A percentile compares a stretch with the other conserved stretches of the same genome.
phyloP scores from a whole-genome alignment of 306 rosid genomes.

The Coriaria nepalensis region DNA sequence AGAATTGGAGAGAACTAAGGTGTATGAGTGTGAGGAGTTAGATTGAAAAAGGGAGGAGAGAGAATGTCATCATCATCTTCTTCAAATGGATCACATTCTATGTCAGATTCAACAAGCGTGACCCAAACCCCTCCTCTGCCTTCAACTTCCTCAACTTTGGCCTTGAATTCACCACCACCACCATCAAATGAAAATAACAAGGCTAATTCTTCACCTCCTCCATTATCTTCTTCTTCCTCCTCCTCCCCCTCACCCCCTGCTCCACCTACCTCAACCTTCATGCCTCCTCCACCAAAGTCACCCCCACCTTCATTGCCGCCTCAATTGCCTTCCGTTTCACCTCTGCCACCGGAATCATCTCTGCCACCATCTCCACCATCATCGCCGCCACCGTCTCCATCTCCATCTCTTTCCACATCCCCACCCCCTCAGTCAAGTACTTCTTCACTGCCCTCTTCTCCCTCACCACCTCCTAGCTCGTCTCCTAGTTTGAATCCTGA shows the following conservation, averaged over 20 bases:
- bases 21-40: no score
- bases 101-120: background rate
- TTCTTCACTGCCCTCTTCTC: background rate
- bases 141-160: background rate
- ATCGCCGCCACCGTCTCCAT: background rate
- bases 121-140: slow-evolving; percentile 11
- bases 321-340: background rate
- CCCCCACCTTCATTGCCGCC: slow-evolving; percentile 6
- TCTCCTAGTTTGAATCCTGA: background rate
- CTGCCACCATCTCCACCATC: background rate
- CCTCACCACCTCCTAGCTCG: slow-evolving; percentile 2
- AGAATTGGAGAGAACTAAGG: no score
- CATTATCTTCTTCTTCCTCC: slow-evolving; percentile 11
- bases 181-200: background rate
- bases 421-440: background rate
- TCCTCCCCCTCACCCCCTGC: slow-evolving; percentile 1
- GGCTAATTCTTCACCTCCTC: slow-evolving; percentile 1
- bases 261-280: background rate
- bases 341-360: slow-evolving; percentile 7
- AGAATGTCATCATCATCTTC: slow-evolving; percentile 1
- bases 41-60: background rate
- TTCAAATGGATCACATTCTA: slow-evolving; percentile 4
- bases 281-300: slow-evolving; percentile 24
- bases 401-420: background rate
- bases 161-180: slow-evolving; percentile 4